Evolutionary conservation across 2,329 filamentous ascomycete species (phyloP), one percentile per base, ranked within the genome.

Genomic region (Claviceps capensis): DNA sequence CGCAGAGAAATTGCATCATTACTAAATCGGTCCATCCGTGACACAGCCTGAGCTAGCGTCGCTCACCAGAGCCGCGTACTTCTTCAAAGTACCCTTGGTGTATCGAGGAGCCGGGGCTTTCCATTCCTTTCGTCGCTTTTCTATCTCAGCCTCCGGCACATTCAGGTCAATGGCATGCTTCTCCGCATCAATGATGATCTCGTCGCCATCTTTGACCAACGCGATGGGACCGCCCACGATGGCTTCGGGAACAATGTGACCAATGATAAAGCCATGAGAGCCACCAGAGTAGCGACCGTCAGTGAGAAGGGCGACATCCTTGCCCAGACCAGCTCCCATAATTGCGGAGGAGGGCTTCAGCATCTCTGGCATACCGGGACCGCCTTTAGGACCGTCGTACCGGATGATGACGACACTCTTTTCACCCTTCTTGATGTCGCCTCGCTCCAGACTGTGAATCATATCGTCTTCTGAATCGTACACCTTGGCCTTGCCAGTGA

Each of bases 301-400:
- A 2, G 85, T 87, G 55, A 88, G 75, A 47, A 88, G 77, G 1
- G 85, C 85, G 14, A 87, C 82, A 59, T 88, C 83, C 61, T 86
- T 77, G 59, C 83, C 83, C 44, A 96, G 78, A 40, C 85, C 86
- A 5, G 88, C 88, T 51, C 90, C 90, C 88, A 95, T 95, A 62
- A 96, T 86, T 48, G 89, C 88, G 0, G 87, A 89, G 50, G 81
- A 86, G n/a, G 90, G 88, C 74, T 95, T 95, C 56, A 96, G 74
- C 76, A 95, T 91, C 72, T 96, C 90, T 36, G 89, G 90, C 85
- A 96, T 96, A 53, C 90, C 90, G 1, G 90, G 90, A 0, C 90
- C 90, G 58, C 90, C 90, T 72, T 91, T 94, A 55, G 90, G 90
- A 0, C 90, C 90, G 65, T 95, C 90, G 66, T 95, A 95, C 49